phyloP scores from a whole-genome alignment of 2,329 filamentous ascomycete species.

The Trichoderma polysporum region DNA sequence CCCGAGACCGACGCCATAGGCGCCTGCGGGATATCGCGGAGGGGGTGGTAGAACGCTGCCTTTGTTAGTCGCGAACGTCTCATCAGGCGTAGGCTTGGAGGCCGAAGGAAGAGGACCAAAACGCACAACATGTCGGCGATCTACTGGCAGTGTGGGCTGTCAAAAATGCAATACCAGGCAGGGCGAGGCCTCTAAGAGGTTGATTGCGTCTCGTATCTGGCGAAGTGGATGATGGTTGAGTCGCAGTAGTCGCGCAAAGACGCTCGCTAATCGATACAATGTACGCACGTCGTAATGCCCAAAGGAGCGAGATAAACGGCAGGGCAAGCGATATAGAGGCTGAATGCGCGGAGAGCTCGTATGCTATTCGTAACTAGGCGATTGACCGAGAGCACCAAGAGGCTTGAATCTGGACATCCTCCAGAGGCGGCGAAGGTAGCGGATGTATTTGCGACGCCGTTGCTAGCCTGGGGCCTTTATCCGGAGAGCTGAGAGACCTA shows the following conservation, averaged over 20 bases:
- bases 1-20: conserved; percentile 69
- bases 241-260: conserved; percentile 8
- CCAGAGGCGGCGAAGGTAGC: not conserved
- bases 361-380: not conserved
- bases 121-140: conserved; percentile 31
- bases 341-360: not conserved
- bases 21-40: conserved; percentile 75
- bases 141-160: not conserved
- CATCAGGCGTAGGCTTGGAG: not conserved
- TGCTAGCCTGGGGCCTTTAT: conserved; percentile 11
- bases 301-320: not conserved
- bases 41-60: conserved; percentile 80
- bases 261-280: conserved; percentile 2
- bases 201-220: not conserved
- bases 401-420: not conserved
- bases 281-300: not conserved
- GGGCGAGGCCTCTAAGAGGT: not conserved
- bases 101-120: not conserved
- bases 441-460: conserved; percentile 5
- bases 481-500: conserved; percentile 1
- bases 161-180: not conserved
- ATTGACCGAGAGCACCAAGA: not conserved
- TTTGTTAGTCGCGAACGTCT: conserved; percentile 20
- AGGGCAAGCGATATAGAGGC: not conserved
- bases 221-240: not conserved